phyloP scores from a whole-genome alignment of 2,329 filamentous ascomycete genomes.

The Colletotrichum aenigma region DNA sequence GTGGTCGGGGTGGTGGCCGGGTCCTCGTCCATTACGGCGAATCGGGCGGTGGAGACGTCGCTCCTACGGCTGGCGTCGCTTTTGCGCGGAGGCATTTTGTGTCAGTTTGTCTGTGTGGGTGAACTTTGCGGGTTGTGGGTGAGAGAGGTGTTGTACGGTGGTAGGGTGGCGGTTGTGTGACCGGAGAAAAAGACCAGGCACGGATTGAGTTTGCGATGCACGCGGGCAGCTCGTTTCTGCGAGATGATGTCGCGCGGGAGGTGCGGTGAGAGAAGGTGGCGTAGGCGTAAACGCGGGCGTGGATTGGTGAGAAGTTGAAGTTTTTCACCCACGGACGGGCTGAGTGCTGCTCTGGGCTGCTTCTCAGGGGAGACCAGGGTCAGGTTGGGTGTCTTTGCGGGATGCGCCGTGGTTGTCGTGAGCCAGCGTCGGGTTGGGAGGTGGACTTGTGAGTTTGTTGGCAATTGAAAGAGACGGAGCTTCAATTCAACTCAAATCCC shows the following conservation, averaged over 20 bases:
- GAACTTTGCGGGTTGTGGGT: neutral
- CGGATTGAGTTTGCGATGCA: neutral
- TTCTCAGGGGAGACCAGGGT: neutral
- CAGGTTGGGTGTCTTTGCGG: neutral
- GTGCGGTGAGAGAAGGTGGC: neutral
- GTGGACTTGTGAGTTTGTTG: neutral
- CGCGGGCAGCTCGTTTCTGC: neutral
- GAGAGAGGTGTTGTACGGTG: neutral
- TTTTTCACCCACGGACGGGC: neutral
- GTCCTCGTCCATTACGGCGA: constrained; percentile 48
- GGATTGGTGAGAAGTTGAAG: neutral
- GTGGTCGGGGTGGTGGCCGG: constrained; percentile 18
- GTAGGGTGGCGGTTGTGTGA: neutral
- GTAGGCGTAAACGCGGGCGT: neutral
- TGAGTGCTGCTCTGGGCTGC: neutral
- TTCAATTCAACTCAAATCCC: no score
- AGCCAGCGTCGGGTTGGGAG: neutral
- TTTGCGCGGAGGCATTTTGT: constrained; percentile 60
- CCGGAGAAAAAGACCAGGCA: neutral
- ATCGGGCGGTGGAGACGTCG: constrained; percentile 50
- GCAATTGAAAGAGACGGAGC: neutral
- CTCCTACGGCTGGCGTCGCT: constrained; percentile 50
- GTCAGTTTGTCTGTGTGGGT: neutral
- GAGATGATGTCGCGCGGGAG: neutral
- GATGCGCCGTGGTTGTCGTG: neutral